These are phyloP conservation scores for Kondoa subrosea DNA, from an alignment of 768 basidiomycete genomes.

Conservation along the genomic window DNA sequence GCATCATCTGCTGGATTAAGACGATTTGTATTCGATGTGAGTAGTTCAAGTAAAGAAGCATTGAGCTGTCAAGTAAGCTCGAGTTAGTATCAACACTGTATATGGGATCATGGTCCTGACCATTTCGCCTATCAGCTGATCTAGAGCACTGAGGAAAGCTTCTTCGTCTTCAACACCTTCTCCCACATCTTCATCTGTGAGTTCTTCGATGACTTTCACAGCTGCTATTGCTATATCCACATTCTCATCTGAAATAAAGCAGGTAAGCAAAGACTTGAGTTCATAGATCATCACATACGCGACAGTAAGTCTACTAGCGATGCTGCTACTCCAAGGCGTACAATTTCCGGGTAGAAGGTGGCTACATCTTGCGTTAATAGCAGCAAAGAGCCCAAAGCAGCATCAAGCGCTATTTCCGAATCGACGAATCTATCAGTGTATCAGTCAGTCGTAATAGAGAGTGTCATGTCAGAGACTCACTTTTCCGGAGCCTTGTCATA, in stretches of 20 bases:
- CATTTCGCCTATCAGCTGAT: neutral
- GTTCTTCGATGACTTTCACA: slow-evolving; percentile 76
- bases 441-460: neutral
- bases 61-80: slow-evolving; percentile 43
- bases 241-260: slow-evolving; percentile 60
- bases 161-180: slow-evolving; percentile 47
- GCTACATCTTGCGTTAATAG: slow-evolving; percentile 69
- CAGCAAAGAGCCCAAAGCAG: slow-evolving; percentile 67
- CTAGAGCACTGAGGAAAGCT: slow-evolving; percentile 36
- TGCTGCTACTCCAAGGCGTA: slow-evolving; percentile 52
- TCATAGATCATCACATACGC: slow-evolving; percentile 5
- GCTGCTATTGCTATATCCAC: slow-evolving; percentile 92
- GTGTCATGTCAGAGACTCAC: neutral
- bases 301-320: slow-evolving; percentile 60
- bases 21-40: slow-evolving; percentile 72
- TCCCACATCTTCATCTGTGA: slow-evolving; percentile 90
- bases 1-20: slow-evolving; percentile 82
- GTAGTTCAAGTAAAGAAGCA: slow-evolving; percentile 64
- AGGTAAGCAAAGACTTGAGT: neutral
- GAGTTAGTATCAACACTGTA: slow-evolving; percentile 13
- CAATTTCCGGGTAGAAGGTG: slow-evolving; percentile 74
- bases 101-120: slow-evolving; percentile 2
- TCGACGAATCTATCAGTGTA: slow-evolving; percentile 70
- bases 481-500: slow-evolving; percentile 12
- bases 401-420: slow-evolving; percentile 87